Evolutionary conservation across 352 stramenopile species (phyloP).

Genomic region (Globisporangium ultimum): DNA sequence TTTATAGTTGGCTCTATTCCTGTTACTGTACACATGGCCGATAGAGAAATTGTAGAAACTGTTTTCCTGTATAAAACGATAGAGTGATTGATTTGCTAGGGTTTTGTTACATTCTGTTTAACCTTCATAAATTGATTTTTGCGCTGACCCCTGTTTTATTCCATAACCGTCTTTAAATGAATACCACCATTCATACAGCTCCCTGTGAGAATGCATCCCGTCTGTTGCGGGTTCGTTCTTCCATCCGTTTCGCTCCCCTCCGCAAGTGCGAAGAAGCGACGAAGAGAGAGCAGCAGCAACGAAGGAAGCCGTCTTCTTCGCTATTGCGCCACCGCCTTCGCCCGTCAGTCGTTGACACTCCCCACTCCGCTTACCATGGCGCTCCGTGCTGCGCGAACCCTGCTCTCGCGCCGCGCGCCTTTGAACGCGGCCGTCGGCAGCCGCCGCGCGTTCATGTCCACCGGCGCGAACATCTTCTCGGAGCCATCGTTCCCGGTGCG

Average conservation of each 20-base stretch:
- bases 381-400: conserved; percentile 17
- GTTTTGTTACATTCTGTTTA: too few species aligned
- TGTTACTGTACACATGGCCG: too few species aligned
- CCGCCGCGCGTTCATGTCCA: conserved; percentile 68
- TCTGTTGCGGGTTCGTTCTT: conserved; percentile 14
- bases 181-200: background rate
- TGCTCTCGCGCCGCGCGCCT: conserved; percentile 13
- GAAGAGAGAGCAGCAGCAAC: conserved; percentile 2
- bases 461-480: conserved; percentile 62
- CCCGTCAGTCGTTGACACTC: background rate
- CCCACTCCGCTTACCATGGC: conserved; percentile 9
- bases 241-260: conserved; percentile 19
- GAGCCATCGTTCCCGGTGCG: conserved; percentile 60
- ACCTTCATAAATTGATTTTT: too few species aligned
- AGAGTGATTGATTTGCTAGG: too few species aligned
- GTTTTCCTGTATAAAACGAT: too few species aligned
- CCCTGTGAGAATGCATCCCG: conserved; percentile 2
- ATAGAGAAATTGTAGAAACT: too few species aligned
- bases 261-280: background rate
- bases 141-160: too few species aligned
- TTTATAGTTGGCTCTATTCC: too few species aligned
- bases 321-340: too few species aligned
- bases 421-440: conserved; percentile 3
- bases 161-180: background rate
- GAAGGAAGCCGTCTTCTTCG: background rate